Percentiles rank a stretch among this genome's conserved stretches.
Conservation (phyloP, 768 basidiomycete species). For the Serpula lacrymans region DNA sequence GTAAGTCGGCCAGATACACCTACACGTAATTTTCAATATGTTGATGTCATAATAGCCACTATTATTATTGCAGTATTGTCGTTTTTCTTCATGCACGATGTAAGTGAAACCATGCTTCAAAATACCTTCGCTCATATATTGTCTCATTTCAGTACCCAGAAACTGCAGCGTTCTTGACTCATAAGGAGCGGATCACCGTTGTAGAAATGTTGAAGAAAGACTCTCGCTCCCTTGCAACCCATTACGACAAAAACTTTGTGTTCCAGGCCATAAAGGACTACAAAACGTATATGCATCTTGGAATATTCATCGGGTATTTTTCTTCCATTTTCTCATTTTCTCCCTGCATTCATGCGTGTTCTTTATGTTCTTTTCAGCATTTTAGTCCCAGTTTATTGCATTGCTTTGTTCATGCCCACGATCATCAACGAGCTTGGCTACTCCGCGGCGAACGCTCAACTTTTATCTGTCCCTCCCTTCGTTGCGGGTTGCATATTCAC, state of each 20-base stretch:
- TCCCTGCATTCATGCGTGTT: not conserved
- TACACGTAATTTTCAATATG: not conserved
- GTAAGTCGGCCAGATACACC: conserved; percentile 8
- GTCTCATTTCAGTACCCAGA: conserved; percentile 43
- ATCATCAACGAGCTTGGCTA: conserved; percentile 50
- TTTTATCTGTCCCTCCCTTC: conserved; percentile 50
- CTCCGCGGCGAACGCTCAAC: conserved; percentile 47
- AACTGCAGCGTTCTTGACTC: conserved; percentile 53
- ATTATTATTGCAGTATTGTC: conserved; percentile 13
- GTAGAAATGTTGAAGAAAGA: conserved; percentile 43
- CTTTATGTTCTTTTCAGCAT: conserved; percentile 22
- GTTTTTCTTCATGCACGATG: conserved; percentile 56
- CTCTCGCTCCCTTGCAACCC: conserved; percentile 40
- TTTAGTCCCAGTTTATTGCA: conserved; percentile 43
- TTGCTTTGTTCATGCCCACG: conserved; percentile 51
- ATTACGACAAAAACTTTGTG: conserved; percentile 43
- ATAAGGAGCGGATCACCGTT: conserved; percentile 38
- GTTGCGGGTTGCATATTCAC: conserved; percentile 43
- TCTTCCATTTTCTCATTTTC: conserved; percentile 17
- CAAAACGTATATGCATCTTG: conserved; percentile 31
- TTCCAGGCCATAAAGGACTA: conserved; percentile 48
- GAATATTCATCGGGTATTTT: conserved; percentile 40
- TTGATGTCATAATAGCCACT: conserved; percentile 14
- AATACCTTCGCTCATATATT: not conserved
- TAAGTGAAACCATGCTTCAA: conserved; percentile 18